Evolutionary conservation across 176 grass and related monocot species (phyloP).

Genomic region (Ensete ventricosum): DNA sequence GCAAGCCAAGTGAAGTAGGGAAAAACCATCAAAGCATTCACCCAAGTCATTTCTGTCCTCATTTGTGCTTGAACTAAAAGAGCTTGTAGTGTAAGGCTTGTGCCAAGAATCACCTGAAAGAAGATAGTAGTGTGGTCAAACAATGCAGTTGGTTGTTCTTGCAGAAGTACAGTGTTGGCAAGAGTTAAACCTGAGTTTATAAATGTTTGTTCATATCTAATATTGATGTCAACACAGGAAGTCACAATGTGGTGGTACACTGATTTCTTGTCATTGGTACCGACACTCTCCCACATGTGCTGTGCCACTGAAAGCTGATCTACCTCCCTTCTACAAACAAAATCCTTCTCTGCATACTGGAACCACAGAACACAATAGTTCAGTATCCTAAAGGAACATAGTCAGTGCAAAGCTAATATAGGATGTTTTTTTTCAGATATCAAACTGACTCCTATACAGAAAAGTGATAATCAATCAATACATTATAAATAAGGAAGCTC

Average conservation of each 20-base stretch:
- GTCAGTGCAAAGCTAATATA: too few species aligned
- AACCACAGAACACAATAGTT: slow-evolving; percentile 26
- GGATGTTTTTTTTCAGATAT: too few species aligned
- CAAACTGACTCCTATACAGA: too few species aligned
- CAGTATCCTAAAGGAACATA: background rate
- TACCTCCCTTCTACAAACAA: slow-evolving; percentile 36
- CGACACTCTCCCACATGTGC: slow-evolving; percentile 80
- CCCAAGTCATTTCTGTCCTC: slow-evolving; percentile 23
- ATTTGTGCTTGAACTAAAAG: slow-evolving; percentile 42
- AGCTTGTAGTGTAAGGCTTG: slow-evolving; percentile 31
- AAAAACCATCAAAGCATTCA: slow-evolving; percentile 52
- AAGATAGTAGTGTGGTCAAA: slow-evolving; percentile 38
- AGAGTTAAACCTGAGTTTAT: slow-evolving; percentile 50
- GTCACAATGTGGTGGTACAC: slow-evolving; percentile 72
- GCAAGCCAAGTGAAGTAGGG: slow-evolving; percentile 87
- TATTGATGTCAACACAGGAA: slow-evolving; percentile 62
- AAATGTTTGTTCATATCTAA: slow-evolving; percentile 34
- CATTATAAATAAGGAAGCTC: too few species aligned
- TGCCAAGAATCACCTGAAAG: slow-evolving; percentile 19
- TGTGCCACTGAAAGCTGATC: slow-evolving; percentile 45
- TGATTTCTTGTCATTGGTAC: slow-evolving; percentile 67
- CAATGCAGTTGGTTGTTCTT: slow-evolving; percentile 46
- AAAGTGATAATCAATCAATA: too few species aligned
- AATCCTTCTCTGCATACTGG: slow-evolving; percentile 90
- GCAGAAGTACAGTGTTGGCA: slow-evolving; percentile 69